These are phyloP conservation scores for Neoboletus subvelutipes DNA, from an alignment of 768 basidiomycete species.

Conservation along the genomic window DNA sequence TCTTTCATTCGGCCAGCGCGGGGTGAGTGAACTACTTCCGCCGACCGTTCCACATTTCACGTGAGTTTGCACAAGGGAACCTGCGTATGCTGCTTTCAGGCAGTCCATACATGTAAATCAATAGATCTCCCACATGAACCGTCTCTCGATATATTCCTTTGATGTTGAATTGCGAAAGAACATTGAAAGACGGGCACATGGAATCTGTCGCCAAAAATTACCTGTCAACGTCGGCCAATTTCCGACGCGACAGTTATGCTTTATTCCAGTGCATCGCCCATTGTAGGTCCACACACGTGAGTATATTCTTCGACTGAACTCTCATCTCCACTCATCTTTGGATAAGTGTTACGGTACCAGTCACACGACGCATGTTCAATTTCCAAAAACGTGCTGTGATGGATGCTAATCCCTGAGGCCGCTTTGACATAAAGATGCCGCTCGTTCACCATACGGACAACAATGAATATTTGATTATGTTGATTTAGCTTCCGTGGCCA, in stretches of 20 bases:
- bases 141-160: neutral
- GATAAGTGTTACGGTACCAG: neutral
- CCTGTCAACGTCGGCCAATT: neutral
- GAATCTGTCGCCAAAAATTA: neutral
- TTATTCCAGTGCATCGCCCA: too few species aligned
- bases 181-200: too few species aligned
- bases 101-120: neutral
- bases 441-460: neutral
- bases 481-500: neutral
- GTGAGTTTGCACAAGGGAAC: neutral
- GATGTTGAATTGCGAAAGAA: neutral
- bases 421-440: neutral
- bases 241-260: neutral
- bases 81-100: neutral
- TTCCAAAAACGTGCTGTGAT: neutral
- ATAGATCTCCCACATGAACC: neutral
- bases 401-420: neutral
- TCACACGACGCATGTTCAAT: neutral
- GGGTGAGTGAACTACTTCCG: neutral
- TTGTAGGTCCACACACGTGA: neutral
- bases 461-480: neutral
- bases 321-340: neutral
- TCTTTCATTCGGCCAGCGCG: neutral
- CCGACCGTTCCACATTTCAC: neutral
- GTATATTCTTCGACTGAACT: neutral